Conservation (phyloP, 2,329 filamentous ascomycete species). For the Fusarium sp. region DNA sequence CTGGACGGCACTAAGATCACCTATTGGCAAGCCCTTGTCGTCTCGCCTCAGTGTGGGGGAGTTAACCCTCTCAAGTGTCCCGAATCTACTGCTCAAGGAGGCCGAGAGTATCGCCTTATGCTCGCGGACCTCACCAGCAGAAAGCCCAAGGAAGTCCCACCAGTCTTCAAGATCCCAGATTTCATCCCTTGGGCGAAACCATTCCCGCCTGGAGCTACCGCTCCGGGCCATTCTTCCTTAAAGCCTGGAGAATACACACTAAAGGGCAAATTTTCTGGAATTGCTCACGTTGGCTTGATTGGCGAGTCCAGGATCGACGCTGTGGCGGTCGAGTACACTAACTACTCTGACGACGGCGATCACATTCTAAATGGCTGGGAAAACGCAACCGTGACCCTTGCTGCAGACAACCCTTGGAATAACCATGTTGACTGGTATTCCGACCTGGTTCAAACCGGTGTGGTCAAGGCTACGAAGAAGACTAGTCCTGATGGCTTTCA, state of each 20-base stretch:
- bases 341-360: neutral
- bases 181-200: neutral
- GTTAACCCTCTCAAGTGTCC: slow-evolving; percentile 60
- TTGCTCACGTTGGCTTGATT: neutral
- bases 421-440: slow-evolving; percentile 58
- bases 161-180: neutral
- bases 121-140: slow-evolving; percentile 56
- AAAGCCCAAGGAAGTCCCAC: slow-evolving; percentile 46
- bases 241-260: neutral
- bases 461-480: slow-evolving; percentile 53
- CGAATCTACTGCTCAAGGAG: slow-evolving; percentile 57
- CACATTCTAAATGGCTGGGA: slow-evolving; percentile 20
- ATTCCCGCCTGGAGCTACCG: neutral
- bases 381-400: slow-evolving; percentile 47
- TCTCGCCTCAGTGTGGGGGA: slow-evolving; percentile 60
- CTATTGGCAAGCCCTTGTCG: slow-evolving; percentile 56
- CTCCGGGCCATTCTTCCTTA: neutral
- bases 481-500: slow-evolving; percentile 46
- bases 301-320: neutral
- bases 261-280: neutral
- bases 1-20: slow-evolving; percentile 60
- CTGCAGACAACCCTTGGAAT: slow-evolving; percentile 42
- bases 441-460: slow-evolving; percentile 54
- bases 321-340: neutral
- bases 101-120: slow-evolving; percentile 59